These are phyloP conservation scores for Aspergillus niger DNA, from an alignment of 2,329 filamentous ascomycete genomes.

Conservation along the genomic window DNA sequence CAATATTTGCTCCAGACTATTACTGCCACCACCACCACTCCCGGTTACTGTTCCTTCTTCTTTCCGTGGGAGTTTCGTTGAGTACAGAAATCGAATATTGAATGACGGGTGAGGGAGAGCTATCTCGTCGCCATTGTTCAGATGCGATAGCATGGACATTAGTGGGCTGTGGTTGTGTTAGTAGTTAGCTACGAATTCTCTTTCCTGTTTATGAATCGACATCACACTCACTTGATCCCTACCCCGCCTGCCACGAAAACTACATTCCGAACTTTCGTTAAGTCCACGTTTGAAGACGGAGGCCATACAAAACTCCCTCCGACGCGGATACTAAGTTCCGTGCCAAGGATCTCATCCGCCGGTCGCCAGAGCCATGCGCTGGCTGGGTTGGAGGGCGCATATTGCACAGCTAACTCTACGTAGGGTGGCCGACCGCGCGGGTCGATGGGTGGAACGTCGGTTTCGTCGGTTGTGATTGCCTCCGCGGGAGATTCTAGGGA, in stretches of 20 bases:
- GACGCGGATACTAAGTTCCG: slow-evolving; percentile 66
- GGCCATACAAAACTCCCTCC: slow-evolving; percentile 84
- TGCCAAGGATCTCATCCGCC: slow-evolving; percentile 57
- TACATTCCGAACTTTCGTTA: slow-evolving; percentile 55
- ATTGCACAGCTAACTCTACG: slow-evolving; percentile 77
- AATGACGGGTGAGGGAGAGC: slow-evolving; percentile 29
- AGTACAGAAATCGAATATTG: slow-evolving; percentile 66
- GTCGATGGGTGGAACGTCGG: slow-evolving; percentile 23
- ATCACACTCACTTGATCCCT: slow-evolving; percentile 66
- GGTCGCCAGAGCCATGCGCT: slow-evolving; percentile 75
- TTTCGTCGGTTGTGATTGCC: slow-evolving; percentile 22
- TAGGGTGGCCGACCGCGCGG: slow-evolving; percentile 48
- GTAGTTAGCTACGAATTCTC: background rate
- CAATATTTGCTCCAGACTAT: slow-evolving; percentile 41
- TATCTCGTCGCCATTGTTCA: slow-evolving; percentile 49
- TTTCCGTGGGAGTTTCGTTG: slow-evolving; percentile 47
- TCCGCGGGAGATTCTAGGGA: slow-evolving; percentile 24
- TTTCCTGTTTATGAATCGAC: no score
- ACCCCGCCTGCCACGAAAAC: slow-evolving; percentile 81
- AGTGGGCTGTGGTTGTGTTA: slow-evolving; percentile 56
- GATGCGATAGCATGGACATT: slow-evolving; percentile 69
- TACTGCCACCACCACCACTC: background rate
- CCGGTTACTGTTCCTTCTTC: slow-evolving; percentile 11
- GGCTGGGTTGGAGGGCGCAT: slow-evolving; percentile 68
- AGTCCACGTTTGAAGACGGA: slow-evolving; percentile 47